These are phyloP conservation scores for Parachaetomium inaequale DNA, from an alignment of 495 filamentous ascomycete genomes.

Conservation along the genomic window DNA sequence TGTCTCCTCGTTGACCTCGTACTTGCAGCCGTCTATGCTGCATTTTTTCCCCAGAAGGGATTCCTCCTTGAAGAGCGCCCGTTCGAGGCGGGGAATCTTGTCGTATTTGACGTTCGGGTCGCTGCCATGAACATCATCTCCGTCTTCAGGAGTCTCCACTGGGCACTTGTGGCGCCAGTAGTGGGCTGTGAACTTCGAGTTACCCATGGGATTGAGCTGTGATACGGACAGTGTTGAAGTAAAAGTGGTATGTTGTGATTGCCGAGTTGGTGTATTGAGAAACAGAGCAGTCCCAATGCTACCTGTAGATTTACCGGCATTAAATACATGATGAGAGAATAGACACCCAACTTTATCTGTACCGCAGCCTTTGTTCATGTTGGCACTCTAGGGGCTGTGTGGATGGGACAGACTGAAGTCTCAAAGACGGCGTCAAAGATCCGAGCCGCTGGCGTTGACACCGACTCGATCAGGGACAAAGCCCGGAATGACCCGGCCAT, in stretches of 20 bases:
- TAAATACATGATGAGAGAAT: too few relatives aligned
- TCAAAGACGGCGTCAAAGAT: too few relatives aligned
- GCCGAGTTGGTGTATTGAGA: background rate
- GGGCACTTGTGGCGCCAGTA: conserved; percentile 7
- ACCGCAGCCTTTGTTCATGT: too few relatives aligned
- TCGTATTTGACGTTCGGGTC: background rate
- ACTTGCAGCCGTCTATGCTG: background rate
- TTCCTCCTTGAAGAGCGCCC: too few relatives aligned
- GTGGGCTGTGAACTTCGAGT: background rate
- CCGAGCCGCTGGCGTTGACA: too few relatives aligned
- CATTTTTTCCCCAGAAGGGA: background rate
- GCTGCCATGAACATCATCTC: background rate
- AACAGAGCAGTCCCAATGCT: too few relatives aligned
- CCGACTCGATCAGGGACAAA: too few relatives aligned
- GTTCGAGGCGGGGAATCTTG: background rate
- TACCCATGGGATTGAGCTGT: background rate
- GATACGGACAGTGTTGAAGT: background rate
- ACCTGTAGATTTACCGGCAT: too few relatives aligned
- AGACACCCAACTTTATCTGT: too few relatives aligned
- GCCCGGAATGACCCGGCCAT: too few relatives aligned
- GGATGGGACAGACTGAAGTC: too few relatives aligned
- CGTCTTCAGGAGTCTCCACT: background rate
- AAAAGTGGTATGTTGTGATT: background rate
- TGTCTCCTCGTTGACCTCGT: background rate
- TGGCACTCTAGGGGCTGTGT: too few relatives aligned